Conservation (phyloP, 768 basidiomycete genomes). For the Mycena latifolia region DNA sequence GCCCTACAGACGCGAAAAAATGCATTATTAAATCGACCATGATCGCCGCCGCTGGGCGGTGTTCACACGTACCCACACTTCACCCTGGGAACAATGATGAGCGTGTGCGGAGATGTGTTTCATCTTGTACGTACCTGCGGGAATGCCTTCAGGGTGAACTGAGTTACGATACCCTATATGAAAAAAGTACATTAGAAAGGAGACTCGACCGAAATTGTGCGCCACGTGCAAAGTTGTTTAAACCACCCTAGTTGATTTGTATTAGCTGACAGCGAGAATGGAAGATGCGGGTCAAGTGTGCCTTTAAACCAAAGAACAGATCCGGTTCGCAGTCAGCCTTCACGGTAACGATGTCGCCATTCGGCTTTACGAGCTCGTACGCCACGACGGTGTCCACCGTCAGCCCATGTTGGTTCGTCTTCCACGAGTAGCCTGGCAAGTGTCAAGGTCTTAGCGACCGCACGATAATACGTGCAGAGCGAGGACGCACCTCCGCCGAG, state of each 20-base stretch:
- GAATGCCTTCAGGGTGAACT: slow-evolving; percentile 64
- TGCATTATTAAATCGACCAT: neutral
- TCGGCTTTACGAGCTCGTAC: slow-evolving; percentile 69
- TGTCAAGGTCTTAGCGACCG: no score
- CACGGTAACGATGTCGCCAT: slow-evolving; percentile 56
- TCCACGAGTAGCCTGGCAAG: slow-evolving; percentile 73
- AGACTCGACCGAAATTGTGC: no score
- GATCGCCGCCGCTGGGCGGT: no score
- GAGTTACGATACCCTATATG: slow-evolving; percentile 74
- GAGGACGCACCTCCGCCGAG: slow-evolving; percentile 64
- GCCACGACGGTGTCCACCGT: slow-evolving; percentile 68
- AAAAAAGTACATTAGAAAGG: no score
- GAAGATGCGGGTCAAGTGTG: slow-evolving; percentile 25
- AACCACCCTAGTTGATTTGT: slow-evolving; percentile 62
- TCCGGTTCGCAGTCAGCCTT: slow-evolving; percentile 48
- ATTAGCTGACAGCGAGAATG: neutral
- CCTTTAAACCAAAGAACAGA: slow-evolving; percentile 58
- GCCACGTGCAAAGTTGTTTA: slow-evolving; percentile 68
- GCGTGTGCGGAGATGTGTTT: neutral
- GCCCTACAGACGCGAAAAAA: slow-evolving; percentile 50
- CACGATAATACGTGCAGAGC: neutral
- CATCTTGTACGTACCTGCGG: slow-evolving; percentile 53
- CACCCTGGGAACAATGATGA: neutral
- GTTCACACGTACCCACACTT: no score
- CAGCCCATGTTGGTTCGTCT: slow-evolving; percentile 71